Evolutionary conservation across 257 asterid genomes (phyloP), one percentile per base, ranked within the genome.

Genomic region (Solanum pinnatisectum): DNA sequence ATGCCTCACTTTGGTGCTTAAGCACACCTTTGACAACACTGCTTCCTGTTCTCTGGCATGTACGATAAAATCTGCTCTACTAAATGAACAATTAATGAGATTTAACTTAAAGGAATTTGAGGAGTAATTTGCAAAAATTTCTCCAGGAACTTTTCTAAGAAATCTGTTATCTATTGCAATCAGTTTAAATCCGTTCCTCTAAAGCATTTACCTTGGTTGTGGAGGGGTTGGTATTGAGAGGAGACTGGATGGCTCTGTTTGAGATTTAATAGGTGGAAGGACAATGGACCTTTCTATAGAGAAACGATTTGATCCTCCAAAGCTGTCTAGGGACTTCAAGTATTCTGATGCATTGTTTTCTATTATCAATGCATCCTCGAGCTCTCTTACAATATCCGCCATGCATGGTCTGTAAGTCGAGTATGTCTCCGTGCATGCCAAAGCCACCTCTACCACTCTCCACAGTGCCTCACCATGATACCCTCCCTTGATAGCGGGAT

Each of bases 401-500:
- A 95, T 96, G 90, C 93, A 95, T 20, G 99, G 98, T 9, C 98
- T 92, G 83, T 96, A 93, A 35, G 95, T 95, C 8, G 97, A 94
- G 94, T 94, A 96, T 72, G 98, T 91, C 85, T 96, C 98, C n/a
- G 92, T 93, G 82, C 99, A 96, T 39, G 99, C 94, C 92, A 95
- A 90, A 78, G 99, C 97, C 33, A 94, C 98, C 95, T 96, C 98
- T 49, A 96, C 91, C 33, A 91, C 92, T 87, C 94, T 92, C 94
- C 94, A 92, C 92, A 92, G 88, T 86, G 94, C 94, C 88, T 92
- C 93, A 59, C 92, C 93, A 86, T 92, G 94, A 84, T 90, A 92
- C 33, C 91, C 93, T 86, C 94, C 94, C 91, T 89, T 92, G 85
- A 92, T 85, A 85, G 87, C 63, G 5, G 92, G 92, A 84, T 92